These are phyloP conservation scores for Pogostemon cablin DNA, from an alignment of 257 asterid species.

Conservation along the genomic window DNA sequence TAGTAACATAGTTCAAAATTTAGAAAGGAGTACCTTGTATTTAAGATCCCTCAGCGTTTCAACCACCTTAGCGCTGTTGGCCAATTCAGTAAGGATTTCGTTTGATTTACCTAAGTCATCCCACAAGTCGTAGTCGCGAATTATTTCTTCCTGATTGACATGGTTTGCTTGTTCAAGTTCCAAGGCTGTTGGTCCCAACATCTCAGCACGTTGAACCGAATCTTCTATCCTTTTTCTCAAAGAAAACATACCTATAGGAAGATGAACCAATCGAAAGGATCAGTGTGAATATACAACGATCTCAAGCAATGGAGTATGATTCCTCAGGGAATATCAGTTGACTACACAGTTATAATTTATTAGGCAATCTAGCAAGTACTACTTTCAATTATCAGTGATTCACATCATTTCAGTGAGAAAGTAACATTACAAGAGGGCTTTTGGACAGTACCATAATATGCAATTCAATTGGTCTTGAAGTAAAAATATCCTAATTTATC, in stretches of 20 bases:
- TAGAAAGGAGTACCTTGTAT: constrained; percentile 51
- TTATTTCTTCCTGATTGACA: constrained; percentile 55
- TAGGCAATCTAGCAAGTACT: constrained; percentile 2
- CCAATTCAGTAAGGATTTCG: constrained; percentile 61
- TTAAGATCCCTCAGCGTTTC: constrained; percentile 69
- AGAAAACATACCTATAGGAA: constrained; percentile 64
- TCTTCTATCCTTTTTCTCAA: constrained; percentile 77
- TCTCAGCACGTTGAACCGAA: constrained; percentile 78
- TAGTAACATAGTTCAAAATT: neutral
- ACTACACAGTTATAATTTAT: neutral
- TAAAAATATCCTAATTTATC: neutral
- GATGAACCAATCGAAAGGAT: constrained; percentile 20
- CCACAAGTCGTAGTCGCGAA: constrained; percentile 69
- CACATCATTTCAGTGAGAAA: neutral
- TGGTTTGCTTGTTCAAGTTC: constrained; percentile 69
- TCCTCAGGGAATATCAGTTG: neutral
- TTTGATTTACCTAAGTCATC: constrained; percentile 66
- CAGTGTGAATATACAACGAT: neutral
- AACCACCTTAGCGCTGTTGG: constrained; percentile 67
- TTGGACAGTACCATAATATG: constrained; percentile 1
- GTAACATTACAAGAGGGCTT: neutral
- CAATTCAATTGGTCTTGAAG: neutral
- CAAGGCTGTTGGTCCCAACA: constrained; percentile 64
- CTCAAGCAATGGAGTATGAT: neutral
- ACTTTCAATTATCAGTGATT: neutral